Evolutionary conservation across 2,329 filamentous ascomycete genomes (phyloP), one percentile per base, ranked within the genome.

Genomic region (Rhynchosporium agropyri): DNA sequence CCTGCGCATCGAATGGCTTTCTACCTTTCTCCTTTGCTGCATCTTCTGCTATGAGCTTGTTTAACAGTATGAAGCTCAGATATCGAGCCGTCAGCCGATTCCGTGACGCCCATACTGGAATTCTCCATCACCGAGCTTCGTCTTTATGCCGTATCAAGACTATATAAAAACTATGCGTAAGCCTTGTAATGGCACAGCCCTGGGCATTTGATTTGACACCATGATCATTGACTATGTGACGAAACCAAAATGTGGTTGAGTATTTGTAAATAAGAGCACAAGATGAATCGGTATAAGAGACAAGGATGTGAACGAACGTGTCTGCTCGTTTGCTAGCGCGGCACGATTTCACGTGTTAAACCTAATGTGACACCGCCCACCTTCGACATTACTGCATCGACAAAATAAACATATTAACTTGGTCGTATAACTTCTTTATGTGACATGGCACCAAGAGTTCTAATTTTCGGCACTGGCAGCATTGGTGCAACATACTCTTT

Each of bases 381-480:
- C 33, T 36, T 36, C 9, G 26, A 15, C 20, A 20, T 20, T 20
- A 1, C 6, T 40, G 50, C 3, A 20, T 6, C 13, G 10, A 26
- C 33, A 29, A 28, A 54, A 36, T 40, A 42, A 29, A 54, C 10
- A 13, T 26, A 1, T 20, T 1, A 6, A 28, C 4, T 54, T 28
- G 36, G 38, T 36, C n/a, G 28, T 42, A 28, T 36, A 54, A 26
- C 20, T 20, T 20, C 20, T 20, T 20, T 20, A 20, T 20, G 20
- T 20, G 29, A 49, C 3, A 54, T 54, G 51, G 33, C 51, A 28
- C 20, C 62, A 29, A 58, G 50, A 26, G 20, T 75, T 51, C 66
- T 75, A 58, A 63, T 76, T 53, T 73, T 74, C 59, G 74, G 74
- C 20, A 72, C 71, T 12, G 74, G 74, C 46, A 72, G 71, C 40